Base-by-base conservation (phyloP, 73 alveolate species). In the Paramecium primaurelia region DNA sequence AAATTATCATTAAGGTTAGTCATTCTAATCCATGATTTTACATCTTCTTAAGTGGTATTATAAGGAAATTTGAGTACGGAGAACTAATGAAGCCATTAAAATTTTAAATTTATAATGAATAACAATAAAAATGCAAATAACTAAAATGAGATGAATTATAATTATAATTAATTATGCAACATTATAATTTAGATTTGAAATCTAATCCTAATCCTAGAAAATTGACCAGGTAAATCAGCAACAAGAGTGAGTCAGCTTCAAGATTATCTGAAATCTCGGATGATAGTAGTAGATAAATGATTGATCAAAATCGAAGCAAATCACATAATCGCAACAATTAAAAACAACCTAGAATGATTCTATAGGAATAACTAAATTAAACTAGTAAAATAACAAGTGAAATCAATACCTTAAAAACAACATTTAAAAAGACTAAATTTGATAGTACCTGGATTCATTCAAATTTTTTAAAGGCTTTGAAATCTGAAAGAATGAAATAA, bases 21-120 rank as follows among this genome's bases (percentile, higher is more conserved):
- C 94, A 89, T 89, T 20, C 85, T 71, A 71, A 89, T 89, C 94
- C 94, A 89, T n/a, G 87, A 83, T 83, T 54, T 89, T 4, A 89
- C 91, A 89, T 89, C 94, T 20, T 77, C 94, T 71, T 89, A 58
- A 14, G 92, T 71, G 18, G 94, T 92, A 25, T 40, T 26, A 45
- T 89, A 89, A 2, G 40, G 93, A 89, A 42, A 89, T 58, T 45
- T 42, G 11, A 8, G 47, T 20, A 32, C 91, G 91, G 45, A 80
- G 88, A 14, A 36, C 58, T 75, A 37, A 44, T 80, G 91, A 80
- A 80, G 71, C 58, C 91, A 80, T 45, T 18, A 36, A 54, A 49
- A 44, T 80, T 80, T 80, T 28, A 80, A 80, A 80, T 45, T 26
- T 25, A 54, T 80, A 80, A 64, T 51, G 84, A 64, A 28, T 64